These are phyloP conservation scores for Cydonia oblonga DNA, from an alignment of 331 rosid genomes.

Conservation along the genomic window DNA sequence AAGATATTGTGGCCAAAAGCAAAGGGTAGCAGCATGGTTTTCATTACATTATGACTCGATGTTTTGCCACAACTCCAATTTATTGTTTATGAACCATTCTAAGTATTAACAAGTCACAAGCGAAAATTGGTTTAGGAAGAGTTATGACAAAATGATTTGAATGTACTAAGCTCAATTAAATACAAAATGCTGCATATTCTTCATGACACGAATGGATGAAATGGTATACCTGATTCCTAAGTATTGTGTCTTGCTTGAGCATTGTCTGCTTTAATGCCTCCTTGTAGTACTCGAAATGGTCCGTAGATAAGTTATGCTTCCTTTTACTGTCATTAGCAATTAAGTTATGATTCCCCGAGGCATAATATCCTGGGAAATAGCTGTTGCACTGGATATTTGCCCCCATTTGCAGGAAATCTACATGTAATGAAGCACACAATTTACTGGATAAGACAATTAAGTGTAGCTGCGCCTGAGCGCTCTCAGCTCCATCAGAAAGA, in stretches of 20 bases:
- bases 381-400: constrained; percentile 34
- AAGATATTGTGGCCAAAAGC: background rate
- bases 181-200: background rate
- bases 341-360: constrained; percentile 21
- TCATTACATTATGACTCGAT: no score
- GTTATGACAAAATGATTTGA: background rate
- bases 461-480: background rate
- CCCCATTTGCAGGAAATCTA: constrained; percentile 38
- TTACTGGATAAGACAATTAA: background rate
- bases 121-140: background rate
- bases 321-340: constrained; percentile 28
- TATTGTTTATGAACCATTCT: background rate
- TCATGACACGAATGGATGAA: background rate
- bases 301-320: constrained; percentile 10
- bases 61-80: background rate
- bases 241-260: constrained; percentile 54
- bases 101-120: background rate
- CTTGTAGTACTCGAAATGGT: constrained; percentile 26
- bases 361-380: constrained; percentile 23
- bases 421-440: constrained; percentile 5
- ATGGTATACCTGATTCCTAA: constrained; percentile 57
- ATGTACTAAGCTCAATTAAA: background rate
- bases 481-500: background rate
- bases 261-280: constrained; percentile 60
- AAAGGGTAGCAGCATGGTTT: background rate